These are phyloP conservation scores for Aspergillus proliferans DNA, from an alignment of 2,329 filamentous ascomycete species.

Conservation along the genomic window DNA sequence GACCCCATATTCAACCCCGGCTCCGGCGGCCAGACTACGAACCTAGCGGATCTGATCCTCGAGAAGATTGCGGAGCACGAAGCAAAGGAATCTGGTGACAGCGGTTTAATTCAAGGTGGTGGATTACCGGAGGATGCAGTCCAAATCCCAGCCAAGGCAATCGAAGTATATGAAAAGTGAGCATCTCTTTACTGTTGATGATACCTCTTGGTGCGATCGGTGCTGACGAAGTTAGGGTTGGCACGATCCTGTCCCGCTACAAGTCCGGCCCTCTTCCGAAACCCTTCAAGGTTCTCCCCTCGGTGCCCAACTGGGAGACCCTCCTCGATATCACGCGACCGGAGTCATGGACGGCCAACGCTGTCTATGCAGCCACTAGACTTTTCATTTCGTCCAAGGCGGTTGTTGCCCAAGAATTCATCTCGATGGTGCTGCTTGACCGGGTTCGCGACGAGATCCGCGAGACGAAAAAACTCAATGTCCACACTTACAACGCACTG, in stretches of 20 bases:
- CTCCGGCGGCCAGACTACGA: constrained; percentile 56
- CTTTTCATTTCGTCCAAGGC: constrained; percentile 87
- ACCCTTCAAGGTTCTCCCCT: constrained; percentile 93
- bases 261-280: constrained; percentile 96
- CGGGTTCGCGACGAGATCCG: constrained; percentile 89
- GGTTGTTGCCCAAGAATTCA: constrained; percentile 71
- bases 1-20: constrained; percentile 62
- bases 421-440: constrained; percentile 80
- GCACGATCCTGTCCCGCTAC: constrained; percentile 81
- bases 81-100: constrained; percentile 51
- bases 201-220: background rate
- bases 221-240: constrained; percentile 54
- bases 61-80: constrained; percentile 92
- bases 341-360: constrained; percentile 70
- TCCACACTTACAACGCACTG: constrained; percentile 88
- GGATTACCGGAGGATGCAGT: constrained; percentile 68
- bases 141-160: constrained; percentile 81
- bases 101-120: constrained; percentile 44
- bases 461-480: constrained; percentile 89
- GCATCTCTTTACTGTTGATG: constrained; percentile 7
- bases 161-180: constrained; percentile 88
- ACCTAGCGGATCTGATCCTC: constrained; percentile 86
- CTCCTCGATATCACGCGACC: constrained; percentile 80
- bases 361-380: constrained; percentile 80
- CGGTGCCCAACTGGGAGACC: constrained; percentile 85